These are phyloP conservation scores for Desmodesmus armatus DNA, from an alignment of 139 green algal species.

Conservation along the genomic window DNA sequence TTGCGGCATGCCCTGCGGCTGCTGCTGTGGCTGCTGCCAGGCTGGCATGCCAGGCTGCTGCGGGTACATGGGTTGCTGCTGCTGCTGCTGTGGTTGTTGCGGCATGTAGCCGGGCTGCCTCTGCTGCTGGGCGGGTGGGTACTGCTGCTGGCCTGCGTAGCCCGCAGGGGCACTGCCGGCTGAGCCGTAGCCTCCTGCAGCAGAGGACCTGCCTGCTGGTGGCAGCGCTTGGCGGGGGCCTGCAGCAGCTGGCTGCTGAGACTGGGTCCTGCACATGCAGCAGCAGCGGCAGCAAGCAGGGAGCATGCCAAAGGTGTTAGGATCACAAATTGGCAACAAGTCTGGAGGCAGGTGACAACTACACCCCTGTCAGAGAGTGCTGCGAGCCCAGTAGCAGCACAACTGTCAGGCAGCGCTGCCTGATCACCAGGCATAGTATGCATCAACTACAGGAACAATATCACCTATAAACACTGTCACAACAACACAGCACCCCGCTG, in stretches of 20 bases:
- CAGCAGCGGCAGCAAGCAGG: too few relatives aligned
- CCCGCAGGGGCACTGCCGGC: neutral
- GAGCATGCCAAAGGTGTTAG: too few relatives aligned
- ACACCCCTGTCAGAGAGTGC: neutral
- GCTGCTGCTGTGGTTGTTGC: slow-evolving; percentile 4
- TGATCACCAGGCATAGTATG: too few relatives aligned
- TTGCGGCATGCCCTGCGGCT: neutral
- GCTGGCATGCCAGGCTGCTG: neutral
- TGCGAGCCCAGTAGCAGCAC: neutral
- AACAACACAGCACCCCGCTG: too few relatives aligned
- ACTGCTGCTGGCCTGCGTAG: slow-evolving; percentile 1
- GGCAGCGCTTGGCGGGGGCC: neutral
- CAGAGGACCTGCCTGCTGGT: neutral
- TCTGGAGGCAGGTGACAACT: too few relatives aligned
- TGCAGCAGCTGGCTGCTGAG: slow-evolving; percentile 18
- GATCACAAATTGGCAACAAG: too few relatives aligned
- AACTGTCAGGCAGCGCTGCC: neutral
- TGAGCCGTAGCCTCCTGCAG: slow-evolving; percentile 4
- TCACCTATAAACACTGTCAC: too few relatives aligned
- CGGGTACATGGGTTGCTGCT: neutral
- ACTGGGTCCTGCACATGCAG: slow-evolving; percentile 18
- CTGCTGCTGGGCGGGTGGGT: slow-evolving; percentile 15
- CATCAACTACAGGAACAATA: neutral
- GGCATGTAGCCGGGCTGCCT: neutral
- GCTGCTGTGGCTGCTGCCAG: neutral